A percentile compares a stretch with the other conserved stretches of the same genome.
Evolutionary conservation across 2,329 filamentous ascomycete genomes (phyloP).

Genomic region (Endocalyx cinctus): DNA sequence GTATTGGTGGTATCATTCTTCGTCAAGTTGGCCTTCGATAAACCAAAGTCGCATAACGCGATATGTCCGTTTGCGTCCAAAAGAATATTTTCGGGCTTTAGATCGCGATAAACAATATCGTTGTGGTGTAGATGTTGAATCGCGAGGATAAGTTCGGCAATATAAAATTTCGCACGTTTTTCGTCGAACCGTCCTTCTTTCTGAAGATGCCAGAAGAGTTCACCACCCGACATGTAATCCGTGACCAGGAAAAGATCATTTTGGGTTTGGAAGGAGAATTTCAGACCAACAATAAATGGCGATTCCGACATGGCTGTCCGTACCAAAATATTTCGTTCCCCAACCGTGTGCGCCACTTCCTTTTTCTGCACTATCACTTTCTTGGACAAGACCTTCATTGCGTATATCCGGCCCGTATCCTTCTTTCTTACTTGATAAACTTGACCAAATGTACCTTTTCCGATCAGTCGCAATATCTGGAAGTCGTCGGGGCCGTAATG

Average conservation of each 20-base stretch:
- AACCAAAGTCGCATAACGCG: slow-evolving; percentile 92
- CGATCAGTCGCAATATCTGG: slow-evolving; percentile 91
- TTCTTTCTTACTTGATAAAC: slow-evolving; percentile 98
- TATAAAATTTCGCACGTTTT: slow-evolving; percentile 95
- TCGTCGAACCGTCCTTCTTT: slow-evolving; percentile 96
- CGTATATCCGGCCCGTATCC: slow-evolving; percentile 92
- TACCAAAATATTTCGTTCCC: slow-evolving; percentile 94
- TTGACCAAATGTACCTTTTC: slow-evolving; percentile 96
- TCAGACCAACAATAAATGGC: slow-evolving; percentile 94
- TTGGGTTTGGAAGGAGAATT: slow-evolving; percentile 97
- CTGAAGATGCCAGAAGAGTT: slow-evolving; percentile 97
- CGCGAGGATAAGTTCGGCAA: slow-evolving; percentile 92
- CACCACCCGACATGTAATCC: slow-evolving; percentile 98
- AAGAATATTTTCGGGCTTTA: slow-evolving; percentile 97
- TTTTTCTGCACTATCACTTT: slow-evolving; percentile 99
- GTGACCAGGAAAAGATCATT: slow-evolving; percentile 97
- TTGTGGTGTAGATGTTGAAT: slow-evolving; percentile 94
- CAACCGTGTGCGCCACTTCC: slow-evolving; percentile 94
- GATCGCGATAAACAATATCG: slow-evolving; percentile 94
- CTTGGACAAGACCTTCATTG: slow-evolving; percentile 99
- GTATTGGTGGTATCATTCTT: slow-evolving; percentile 98
- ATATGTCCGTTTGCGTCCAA: slow-evolving; percentile 97
- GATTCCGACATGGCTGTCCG: slow-evolving; percentile 94
- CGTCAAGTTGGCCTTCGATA: slow-evolving; percentile 95
- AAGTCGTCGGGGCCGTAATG: slow-evolving; percentile 95